Evolutionary conservation across 2,329 filamentous ascomycete species (phyloP).

Genomic region (Herpomyces periplanetae): DNA sequence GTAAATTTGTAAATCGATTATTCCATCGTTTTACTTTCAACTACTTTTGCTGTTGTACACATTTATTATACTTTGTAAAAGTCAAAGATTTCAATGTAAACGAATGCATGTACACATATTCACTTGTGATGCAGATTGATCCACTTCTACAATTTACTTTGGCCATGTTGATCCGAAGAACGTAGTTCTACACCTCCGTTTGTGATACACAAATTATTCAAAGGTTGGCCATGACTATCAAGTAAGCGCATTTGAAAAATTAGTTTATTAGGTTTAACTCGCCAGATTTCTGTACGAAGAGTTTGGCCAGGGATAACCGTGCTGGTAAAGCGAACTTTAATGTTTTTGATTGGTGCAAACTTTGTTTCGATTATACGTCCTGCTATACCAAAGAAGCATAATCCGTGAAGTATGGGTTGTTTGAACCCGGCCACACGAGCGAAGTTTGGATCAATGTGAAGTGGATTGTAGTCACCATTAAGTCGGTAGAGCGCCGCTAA

Average conservation of each 20-base stretch:
- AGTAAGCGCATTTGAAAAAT: constrained; percentile 61
- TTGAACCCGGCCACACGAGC: constrained; percentile 86
- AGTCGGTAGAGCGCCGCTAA: constrained; percentile 78
- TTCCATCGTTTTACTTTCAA: too few species aligned
- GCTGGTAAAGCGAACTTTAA: constrained; percentile 69
- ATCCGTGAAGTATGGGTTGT: constrained; percentile 69
- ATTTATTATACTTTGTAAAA: too few species aligned
- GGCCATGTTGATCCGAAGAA: too few species aligned
- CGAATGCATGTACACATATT: too few species aligned
- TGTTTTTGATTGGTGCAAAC: constrained; percentile 49
- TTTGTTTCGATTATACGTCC: constrained; percentile 59
- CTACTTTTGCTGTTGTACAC: too few species aligned
- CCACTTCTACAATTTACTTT: too few species aligned
- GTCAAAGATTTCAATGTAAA: too few species aligned
- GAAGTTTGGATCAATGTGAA: constrained; percentile 79
- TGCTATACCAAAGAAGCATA: constrained; percentile 69
- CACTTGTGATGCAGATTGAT: too few species aligned
- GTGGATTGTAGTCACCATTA: constrained; percentile 73
- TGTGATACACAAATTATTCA: constrained; percentile 49
- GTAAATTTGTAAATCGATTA: too few species aligned
- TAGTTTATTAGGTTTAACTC: constrained; percentile 33
- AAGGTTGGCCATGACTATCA: too few species aligned
- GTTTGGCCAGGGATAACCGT: constrained; percentile 56
- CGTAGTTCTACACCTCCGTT: constrained; percentile 48
- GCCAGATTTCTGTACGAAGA: constrained; percentile 80